Base-by-base conservation (phyloP, 2,329 filamentous ascomycete species). In the Tothia fuscella region DNA sequence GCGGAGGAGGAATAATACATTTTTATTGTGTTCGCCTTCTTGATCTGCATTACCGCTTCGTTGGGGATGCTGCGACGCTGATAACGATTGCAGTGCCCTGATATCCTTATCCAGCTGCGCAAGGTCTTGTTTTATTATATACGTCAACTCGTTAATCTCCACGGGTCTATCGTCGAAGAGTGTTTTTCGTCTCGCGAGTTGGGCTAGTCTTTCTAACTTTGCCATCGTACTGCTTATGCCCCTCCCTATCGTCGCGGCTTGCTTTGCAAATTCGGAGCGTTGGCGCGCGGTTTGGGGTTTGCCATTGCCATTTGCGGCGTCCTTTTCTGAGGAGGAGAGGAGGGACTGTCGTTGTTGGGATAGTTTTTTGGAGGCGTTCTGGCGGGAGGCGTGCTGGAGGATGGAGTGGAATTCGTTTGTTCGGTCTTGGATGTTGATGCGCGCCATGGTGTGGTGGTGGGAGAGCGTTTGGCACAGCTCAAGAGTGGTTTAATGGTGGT, bases 1-100 rank as follows among this genome's bases (percentile, higher is more conserved):
- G 63, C 95, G 87, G 14, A 96, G 67, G 57, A 96, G 72, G 47
- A 93, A 79, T 3, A 95, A 84, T 24, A 96, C 91, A 56, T 96
- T 95, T 64, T 94, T 93, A 68, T 93, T 94, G 66, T 98, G 93
- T 58, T 96, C 88, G 51, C 87, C 87, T 61, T 94, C 86, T 57
- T 95, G 88, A 47, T 78, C 73, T n/a, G n/a, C n/a, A n/a, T n/a
- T n/a, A 9, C 55, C 58, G 14, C 60, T 59, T 4, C 60, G 51
- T 75, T 76, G 48, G 14, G 83, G 81, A 52, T 89, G 82, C 60
- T 88, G 80, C 45, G 83, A 74, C 41, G 79, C 75, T 12, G 86
- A 81, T 34, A 95, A 71, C 5, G 72, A 66, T 57, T 93, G 84
- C n/a, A 98, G 69, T 7, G 72, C 70, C 34, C 82, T 82, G 52